phyloP scores from a whole-genome alignment of 208 protist species.

The Leishmania guyanensis region DNA sequence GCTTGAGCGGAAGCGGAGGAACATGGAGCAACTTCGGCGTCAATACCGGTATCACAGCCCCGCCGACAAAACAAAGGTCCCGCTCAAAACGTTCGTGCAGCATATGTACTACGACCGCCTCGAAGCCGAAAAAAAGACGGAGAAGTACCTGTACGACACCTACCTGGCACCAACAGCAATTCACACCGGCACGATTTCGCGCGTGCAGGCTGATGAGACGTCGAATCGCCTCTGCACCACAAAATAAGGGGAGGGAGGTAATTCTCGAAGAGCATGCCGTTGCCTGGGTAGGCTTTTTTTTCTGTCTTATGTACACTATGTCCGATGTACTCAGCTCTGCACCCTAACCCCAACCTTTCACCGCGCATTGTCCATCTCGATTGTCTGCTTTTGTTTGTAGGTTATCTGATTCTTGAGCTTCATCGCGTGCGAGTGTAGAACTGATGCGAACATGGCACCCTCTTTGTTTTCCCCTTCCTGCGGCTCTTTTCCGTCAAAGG shows the following conservation, averaged over 20 bases:
- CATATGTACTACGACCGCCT: constrained; percentile 77
- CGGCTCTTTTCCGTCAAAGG: neutral
- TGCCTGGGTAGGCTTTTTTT: neutral
- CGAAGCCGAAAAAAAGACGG: constrained; percentile 66
- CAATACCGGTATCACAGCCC: constrained; percentile 40
- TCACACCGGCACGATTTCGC: constrained; percentile 37
- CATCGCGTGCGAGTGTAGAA: no score
- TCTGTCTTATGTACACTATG: neutral
- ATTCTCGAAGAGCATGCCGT: neutral
- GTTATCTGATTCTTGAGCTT: neutral
- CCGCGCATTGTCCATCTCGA: neutral
- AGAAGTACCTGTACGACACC: constrained; percentile 69
- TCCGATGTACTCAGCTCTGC: neutral
- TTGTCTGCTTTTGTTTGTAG: neutral
- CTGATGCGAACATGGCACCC: neutral
- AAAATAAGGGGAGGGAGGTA: constrained; percentile 14
- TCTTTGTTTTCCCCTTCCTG: neutral
- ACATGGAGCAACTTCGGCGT: constrained; percentile 38
- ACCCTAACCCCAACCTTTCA: neutral
- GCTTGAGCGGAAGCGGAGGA: constrained; percentile 34
- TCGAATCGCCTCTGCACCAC: constrained; percentile 35
- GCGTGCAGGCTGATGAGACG: constrained; percentile 22
- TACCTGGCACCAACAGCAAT: constrained; percentile 79
- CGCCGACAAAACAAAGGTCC: constrained; percentile 24
- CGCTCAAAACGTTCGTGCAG: constrained; percentile 65